Evolutionary conservation across 2,329 filamentous ascomycete species (phyloP).

Genomic region (Monilinia fructicola): DNA sequence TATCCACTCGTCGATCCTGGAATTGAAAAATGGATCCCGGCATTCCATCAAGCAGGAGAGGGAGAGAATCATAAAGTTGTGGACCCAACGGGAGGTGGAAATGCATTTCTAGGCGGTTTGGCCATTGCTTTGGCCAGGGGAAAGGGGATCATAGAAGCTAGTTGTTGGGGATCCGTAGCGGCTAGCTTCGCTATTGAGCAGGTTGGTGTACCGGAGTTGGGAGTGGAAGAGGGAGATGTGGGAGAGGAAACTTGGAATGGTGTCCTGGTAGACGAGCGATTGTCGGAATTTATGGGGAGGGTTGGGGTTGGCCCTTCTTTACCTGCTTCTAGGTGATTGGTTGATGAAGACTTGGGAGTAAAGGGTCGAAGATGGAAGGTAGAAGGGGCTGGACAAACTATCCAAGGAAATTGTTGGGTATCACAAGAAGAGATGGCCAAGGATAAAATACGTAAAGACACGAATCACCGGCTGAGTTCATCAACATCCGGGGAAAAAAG

Average conservation of each 20-base stretch:
- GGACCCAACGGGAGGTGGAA: conserved; percentile 94
- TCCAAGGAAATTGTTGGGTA: too few species aligned
- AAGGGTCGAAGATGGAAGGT: too few species aligned
- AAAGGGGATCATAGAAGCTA: conserved; percentile 64
- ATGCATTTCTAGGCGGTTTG: conserved; percentile 74
- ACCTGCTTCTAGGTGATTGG: conserved; percentile 1
- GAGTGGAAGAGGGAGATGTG: conserved; percentile 44
- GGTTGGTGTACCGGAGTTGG: conserved; percentile 72
- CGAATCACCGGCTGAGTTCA: too few species aligned
- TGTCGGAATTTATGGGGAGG: conserved; percentile 49
- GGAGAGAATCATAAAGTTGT: conserved; percentile 52
- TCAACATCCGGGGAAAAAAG: too few species aligned
- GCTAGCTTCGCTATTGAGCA: conserved; percentile 96
- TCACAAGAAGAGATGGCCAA: too few species aligned
- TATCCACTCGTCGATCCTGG: conserved; percentile 53
- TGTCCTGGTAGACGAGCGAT: conserved; percentile 51
- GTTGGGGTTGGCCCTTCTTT: background rate
- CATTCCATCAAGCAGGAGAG: conserved; percentile 56
- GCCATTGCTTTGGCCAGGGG: conserved; percentile 60
- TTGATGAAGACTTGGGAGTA: too few species aligned
- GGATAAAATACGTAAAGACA: too few species aligned
- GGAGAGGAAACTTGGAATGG: conserved; percentile 63
- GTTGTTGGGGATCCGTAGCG: conserved; percentile 74
- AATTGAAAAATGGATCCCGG: conserved; percentile 72
- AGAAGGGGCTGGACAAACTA: too few species aligned